Conservation (phyloP, 371 early-diverging fungal genomes). For the Apophysomyces sp. region DNA sequence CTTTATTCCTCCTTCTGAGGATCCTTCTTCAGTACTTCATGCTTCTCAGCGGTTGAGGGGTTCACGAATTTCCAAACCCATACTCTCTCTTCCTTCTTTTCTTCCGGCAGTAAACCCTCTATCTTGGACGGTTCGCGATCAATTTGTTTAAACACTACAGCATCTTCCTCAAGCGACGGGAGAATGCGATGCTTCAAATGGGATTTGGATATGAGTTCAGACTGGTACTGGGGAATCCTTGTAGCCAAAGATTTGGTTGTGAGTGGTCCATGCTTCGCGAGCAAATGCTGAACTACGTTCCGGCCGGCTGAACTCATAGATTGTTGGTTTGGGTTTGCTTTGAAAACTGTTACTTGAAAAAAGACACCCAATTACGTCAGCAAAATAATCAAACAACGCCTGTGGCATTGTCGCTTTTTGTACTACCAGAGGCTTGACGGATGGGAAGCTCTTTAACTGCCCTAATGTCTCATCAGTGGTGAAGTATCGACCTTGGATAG, state of each 20-base stretch:
- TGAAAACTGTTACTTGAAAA: no score
- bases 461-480: no score
- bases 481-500: no score
- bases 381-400: no score
- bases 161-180: slow-evolving; percentile 20
- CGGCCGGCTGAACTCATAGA: slow-evolving; percentile 21
- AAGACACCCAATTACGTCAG: no score
- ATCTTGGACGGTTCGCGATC: slow-evolving; percentile 12
- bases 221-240: slow-evolving; percentile 20
- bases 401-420: no score
- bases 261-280: slow-evolving; percentile 43
- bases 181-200: slow-evolving; percentile 37
- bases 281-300: slow-evolving; percentile 31
- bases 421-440: no score
- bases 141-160: slow-evolving; percentile 23
- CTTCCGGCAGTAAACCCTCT: slow-evolving; percentile 4
- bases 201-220: slow-evolving; percentile 28
- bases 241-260: slow-evolving; percentile 24
- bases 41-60: slow-evolving; percentile 10
- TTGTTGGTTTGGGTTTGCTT: neutral
- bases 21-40: neutral
- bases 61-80: slow-evolving; percentile 30
- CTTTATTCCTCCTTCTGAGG: neutral
- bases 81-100: slow-evolving; percentile 8
- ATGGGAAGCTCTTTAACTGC: no score